A percentile compares a stretch with the other conserved stretches of the same genome.
These are phyloP conservation scores for Maudiozyma humilis DNA, from an alignment of 1,139 yeast genomes.

Conservation along the genomic window DNA sequence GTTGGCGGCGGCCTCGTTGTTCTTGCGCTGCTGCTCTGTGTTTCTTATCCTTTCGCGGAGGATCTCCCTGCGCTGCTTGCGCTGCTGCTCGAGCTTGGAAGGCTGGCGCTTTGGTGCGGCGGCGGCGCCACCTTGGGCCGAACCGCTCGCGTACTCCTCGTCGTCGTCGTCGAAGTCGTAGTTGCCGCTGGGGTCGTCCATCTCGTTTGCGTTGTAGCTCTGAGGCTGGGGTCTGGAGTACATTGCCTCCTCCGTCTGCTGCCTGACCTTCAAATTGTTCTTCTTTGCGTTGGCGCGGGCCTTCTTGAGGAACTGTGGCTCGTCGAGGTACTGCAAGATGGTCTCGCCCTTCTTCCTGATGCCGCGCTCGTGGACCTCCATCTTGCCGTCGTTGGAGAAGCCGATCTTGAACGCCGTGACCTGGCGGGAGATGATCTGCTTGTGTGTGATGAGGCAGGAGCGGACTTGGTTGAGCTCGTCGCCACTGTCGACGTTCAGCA, in stretches of 20 bases:
- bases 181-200: slow-evolving; percentile 1
- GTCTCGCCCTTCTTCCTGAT: slow-evolving; percentile 30
- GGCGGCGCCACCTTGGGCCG: slow-evolving; percentile 1
- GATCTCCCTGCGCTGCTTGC: slow-evolving; percentile 32
- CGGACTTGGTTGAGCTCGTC: slow-evolving; percentile 29
- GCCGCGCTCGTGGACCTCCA: slow-evolving; percentile 33
- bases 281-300: slow-evolving; percentile 26
- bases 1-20: slow-evolving; percentile 10
- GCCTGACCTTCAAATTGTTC: slow-evolving; percentile 26
- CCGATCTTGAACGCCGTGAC: slow-evolving; percentile 25
- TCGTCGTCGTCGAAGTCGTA: slow-evolving; percentile 19
- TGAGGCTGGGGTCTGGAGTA: slow-evolving; percentile 18
- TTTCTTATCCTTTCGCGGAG: slow-evolving; percentile 29
- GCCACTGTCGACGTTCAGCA: slow-evolving; percentile 28
- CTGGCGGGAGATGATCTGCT: slow-evolving; percentile 26
- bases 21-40: slow-evolving; percentile 28
- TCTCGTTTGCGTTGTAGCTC: slow-evolving; percentile 6
- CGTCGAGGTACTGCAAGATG: slow-evolving; percentile 26
- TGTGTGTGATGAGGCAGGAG: slow-evolving; percentile 27
- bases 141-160: slow-evolving; percentile 5
- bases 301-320: slow-evolving; percentile 24
- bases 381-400: slow-evolving; percentile 31
- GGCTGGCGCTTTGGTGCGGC: slow-evolving; percentile 15
- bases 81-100: slow-evolving; percentile 28
- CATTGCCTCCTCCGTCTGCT: slow-evolving; percentile 16